Conservation (phyloP, 805 yeast genomes). For the Kodamaea hsintzibuensis region DNA sequence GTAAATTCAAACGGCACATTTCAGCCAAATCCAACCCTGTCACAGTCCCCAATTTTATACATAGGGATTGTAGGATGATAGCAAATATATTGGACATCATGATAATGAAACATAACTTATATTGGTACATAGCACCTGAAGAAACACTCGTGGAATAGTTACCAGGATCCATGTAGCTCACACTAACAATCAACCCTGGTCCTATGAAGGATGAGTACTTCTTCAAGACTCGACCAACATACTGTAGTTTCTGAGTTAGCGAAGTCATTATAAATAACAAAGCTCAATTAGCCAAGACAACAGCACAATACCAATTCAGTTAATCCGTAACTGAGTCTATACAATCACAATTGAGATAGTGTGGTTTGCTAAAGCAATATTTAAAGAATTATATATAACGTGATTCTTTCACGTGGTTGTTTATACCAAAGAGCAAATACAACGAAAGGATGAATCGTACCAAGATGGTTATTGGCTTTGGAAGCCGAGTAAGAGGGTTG, state of each 20-base stretch:
- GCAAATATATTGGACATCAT: constrained; percentile 83
- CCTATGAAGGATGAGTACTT: constrained; percentile 75
- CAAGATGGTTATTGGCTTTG: background rate
- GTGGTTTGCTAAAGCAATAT: background rate
- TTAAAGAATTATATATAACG: background rate
- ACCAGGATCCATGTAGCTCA: constrained; percentile 94
- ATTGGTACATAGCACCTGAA: constrained; percentile 81
- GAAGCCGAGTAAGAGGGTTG: background rate
- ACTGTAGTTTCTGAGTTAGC: background rate
- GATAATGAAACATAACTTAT: constrained; percentile 69
- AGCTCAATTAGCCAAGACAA: background rate
- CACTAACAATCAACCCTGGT: constrained; percentile 85
- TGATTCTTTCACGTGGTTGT: background rate
- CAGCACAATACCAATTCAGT: too few species aligned
- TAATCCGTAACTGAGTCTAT: too few species aligned
- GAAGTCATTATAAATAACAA: background rate
- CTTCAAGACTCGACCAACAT: constrained; percentile 23
- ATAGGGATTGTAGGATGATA: constrained; percentile 75
- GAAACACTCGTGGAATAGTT: constrained; percentile 88
- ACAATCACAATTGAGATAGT: background rate
- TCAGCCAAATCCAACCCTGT: constrained; percentile 89
- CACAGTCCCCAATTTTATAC: constrained; percentile 84
- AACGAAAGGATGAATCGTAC: background rate
- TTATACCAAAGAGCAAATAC: background rate
- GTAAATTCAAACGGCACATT: constrained; percentile 73